Evolutionary conservation across 73 alveolate species (phyloP).

Genomic region (Stentor coeruleus): DNA sequence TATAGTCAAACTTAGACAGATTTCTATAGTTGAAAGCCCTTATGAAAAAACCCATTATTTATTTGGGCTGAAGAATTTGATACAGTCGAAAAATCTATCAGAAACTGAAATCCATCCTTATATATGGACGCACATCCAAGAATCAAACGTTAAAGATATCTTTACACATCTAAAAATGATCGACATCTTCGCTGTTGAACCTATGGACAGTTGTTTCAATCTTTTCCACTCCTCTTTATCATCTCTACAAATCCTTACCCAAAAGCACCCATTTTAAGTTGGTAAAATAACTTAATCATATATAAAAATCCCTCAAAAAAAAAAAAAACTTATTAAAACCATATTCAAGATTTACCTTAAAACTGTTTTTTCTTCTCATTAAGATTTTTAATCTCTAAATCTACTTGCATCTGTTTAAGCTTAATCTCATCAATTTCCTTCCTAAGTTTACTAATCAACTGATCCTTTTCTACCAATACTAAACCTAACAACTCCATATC

Average conservation of each 20-base stretch:
- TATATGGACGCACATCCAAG: neutral
- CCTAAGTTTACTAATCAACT: neutral
- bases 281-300: no score
- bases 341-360: no score
- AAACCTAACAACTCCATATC: neutral
- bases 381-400: no score
- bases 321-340: no score
- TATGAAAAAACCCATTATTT: neutral
- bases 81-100: no score
- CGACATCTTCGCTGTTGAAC: neutral
- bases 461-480: neutral
- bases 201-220: neutral
- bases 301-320: no score
- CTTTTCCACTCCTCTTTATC: no score
- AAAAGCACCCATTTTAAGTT: no score
- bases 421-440: slow-evolving; percentile 9
- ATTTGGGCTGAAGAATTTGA: neutral
- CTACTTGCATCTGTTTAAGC: no score
- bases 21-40: neutral
- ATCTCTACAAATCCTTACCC: no score
- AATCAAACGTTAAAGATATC: neutral
- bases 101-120: no score
- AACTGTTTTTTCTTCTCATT: no score
- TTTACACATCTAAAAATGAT: neutral
- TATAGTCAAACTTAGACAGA: neutral